phyloP scores from a whole-genome alignment of 2,329 filamentous ascomycete species.

The Lomentospora prolificans region DNA sequence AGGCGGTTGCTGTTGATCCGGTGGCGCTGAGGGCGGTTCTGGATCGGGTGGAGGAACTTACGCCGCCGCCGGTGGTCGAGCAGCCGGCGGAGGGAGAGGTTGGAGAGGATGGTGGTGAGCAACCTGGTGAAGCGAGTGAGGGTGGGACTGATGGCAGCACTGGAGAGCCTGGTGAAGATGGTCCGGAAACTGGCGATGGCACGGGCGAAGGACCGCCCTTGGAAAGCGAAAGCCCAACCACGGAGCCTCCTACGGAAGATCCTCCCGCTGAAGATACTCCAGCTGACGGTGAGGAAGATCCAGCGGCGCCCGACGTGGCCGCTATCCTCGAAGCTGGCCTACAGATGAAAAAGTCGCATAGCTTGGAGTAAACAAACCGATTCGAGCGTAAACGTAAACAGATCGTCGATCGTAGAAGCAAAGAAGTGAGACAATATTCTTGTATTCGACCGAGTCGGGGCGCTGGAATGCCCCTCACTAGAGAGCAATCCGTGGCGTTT shows the following conservation, averaged over 20 bases:
- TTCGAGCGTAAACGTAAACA: background rate
- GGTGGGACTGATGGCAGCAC: background rate
- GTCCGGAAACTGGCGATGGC: background rate
- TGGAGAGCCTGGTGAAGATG: background rate
- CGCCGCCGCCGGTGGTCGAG: background rate
- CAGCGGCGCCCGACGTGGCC: background rate
- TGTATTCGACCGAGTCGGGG: background rate
- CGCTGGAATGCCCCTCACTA: no score
- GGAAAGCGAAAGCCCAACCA: no score
- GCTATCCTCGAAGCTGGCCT: background rate
- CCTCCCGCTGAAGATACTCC: background rate
- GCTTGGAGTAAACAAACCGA: background rate
- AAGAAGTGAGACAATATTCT: background rate
- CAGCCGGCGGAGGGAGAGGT: slow-evolving; percentile 11
- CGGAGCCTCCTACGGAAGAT: background rate
- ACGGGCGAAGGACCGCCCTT: no score
- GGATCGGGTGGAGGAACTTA: background rate
- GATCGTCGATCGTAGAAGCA: no score
- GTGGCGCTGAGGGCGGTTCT: slow-evolving; percentile 6
- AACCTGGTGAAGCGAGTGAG: background rate
- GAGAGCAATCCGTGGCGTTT: no score
- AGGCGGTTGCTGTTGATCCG: slow-evolving; percentile 7
- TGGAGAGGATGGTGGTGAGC: background rate
- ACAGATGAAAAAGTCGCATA: background rate
- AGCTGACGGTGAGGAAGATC: background rate